These are phyloP conservation scores for Claviceps spartinae DNA, from an alignment of 2,329 filamentous ascomycete genomes.

Conservation along the genomic window DNA sequence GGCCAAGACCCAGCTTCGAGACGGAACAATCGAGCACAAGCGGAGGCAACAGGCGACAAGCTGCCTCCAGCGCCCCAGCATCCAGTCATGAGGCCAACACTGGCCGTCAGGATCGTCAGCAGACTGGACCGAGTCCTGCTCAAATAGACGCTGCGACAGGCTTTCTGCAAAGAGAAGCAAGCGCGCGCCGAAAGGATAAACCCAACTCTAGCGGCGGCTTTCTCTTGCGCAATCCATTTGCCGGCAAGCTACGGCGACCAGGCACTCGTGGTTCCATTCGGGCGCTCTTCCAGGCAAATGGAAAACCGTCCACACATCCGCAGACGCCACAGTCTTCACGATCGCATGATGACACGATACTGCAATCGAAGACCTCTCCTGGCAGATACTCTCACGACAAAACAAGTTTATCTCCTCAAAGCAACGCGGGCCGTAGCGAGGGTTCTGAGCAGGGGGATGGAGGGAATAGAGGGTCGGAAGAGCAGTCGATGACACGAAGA, in stretches of 20 bases:
- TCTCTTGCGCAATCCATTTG: conserved; percentile 32
- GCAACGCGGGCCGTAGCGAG: background rate
- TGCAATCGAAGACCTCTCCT: background rate
- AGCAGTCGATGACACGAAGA: background rate
- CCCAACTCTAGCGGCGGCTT: conserved; percentile 36
- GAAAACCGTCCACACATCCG: conserved; percentile 7
- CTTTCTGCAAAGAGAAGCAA: conserved; percentile 11
- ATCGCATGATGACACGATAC: background rate
- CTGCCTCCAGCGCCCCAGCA: conserved; percentile 11
- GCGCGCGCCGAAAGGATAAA: conserved; percentile 23
- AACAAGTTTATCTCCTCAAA: background rate
- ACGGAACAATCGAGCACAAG: conserved; percentile 28
- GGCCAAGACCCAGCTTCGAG: conserved; percentile 21
- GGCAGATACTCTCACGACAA: background rate
- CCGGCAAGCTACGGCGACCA: conserved; percentile 18
- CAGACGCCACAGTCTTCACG: conserved; percentile 1
- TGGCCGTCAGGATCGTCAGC: conserved; percentile 4
- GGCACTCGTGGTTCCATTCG: conserved; percentile 17
- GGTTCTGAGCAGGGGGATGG: background rate
- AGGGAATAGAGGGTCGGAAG: background rate
- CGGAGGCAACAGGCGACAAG: background rate
- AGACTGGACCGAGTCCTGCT: conserved; percentile 3
- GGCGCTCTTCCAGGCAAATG: conserved; percentile 11
- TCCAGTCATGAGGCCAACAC: conserved; percentile 10
- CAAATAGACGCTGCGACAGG: background rate